Evolutionary conservation across 768 basidiomycete species (phyloP).

Genomic region (Paxillus rubicundulus): DNA sequence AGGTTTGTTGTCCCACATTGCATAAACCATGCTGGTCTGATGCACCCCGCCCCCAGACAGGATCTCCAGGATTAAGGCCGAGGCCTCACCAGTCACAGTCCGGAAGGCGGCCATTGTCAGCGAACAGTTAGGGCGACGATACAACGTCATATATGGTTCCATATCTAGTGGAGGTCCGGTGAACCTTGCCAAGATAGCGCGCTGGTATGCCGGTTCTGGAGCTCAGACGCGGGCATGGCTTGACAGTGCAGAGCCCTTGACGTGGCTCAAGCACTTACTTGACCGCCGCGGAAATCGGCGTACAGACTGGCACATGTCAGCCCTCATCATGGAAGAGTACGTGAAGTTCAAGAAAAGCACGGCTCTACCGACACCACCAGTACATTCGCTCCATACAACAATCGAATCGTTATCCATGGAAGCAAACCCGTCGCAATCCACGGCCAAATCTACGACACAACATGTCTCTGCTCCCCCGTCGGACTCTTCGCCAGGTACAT

Average conservation of each 20-base stretch:
- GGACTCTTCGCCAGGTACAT: slow-evolving; percentile 39
- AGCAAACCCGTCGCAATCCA: slow-evolving; percentile 8
- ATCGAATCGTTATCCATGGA: slow-evolving; percentile 13
- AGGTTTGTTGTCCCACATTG: slow-evolving; percentile 38
- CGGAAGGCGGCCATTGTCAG: slow-evolving; percentile 63
- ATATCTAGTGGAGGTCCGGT: slow-evolving; percentile 33
- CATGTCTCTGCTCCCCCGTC: slow-evolving; percentile 35
- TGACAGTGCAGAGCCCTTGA: slow-evolving; percentile 65
- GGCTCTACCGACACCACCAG: slow-evolving; percentile 11
- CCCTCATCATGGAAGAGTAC: slow-evolving; percentile 68
- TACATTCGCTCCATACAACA: slow-evolving; percentile 11
- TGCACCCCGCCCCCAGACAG: slow-evolving; percentile 43
- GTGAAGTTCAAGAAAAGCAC: slow-evolving; percentile 39
- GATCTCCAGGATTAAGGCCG: slow-evolving; percentile 50
- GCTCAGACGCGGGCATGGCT: slow-evolving; percentile 47
- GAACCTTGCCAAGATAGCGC: slow-evolving; percentile 50
- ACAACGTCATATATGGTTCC: slow-evolving; percentile 49
- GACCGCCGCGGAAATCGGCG: slow-evolving; percentile 45
- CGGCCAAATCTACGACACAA: slow-evolving; percentile 13
- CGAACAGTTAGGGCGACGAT: slow-evolving; percentile 66
- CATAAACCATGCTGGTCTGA: neutral
- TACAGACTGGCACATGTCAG: slow-evolving; percentile 63
- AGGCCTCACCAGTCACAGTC: slow-evolving; percentile 50
- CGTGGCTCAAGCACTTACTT: slow-evolving; percentile 68
- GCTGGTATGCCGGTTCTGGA: slow-evolving; percentile 61